Conservation (phyloP, 2,329 filamentous ascomycete species). For the Aurifilum marmelostoma region DNA sequence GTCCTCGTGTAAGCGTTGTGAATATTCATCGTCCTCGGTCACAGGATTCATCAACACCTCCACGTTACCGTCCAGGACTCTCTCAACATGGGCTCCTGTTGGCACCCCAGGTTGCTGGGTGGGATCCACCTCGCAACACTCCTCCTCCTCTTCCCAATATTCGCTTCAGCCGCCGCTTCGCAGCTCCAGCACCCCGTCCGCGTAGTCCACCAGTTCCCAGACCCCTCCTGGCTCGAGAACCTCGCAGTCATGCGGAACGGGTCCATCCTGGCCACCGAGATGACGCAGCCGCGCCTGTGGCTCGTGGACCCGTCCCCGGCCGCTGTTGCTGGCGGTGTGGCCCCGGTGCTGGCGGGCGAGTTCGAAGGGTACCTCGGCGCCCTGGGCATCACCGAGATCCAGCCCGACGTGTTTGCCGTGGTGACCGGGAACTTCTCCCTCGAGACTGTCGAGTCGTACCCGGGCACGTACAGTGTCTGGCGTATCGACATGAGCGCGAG, state of each 20-base stretch:
- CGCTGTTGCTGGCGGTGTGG: background rate
- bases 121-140: background rate
- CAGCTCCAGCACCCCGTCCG: background rate
- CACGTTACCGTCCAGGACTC: background rate
- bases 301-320: background rate
- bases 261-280: background rate
- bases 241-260: background rate
- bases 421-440: background rate
- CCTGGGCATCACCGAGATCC: background rate
- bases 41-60: background rate
- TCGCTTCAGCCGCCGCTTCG: background rate
- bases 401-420: background rate
- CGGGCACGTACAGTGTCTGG: background rate
- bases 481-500: background rate
- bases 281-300: background rate
- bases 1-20: background rate
- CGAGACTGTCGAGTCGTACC: background rate
- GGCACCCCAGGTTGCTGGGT: background rate
- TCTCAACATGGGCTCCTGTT: background rate
- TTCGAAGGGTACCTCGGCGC: background rate
- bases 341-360: background rate
- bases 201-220: background rate
- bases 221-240: background rate
- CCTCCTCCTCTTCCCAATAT: background rate
- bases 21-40: too few species aligned